A percentile compares a stretch with the other conserved stretches of the same genome.
Evolutionary conservation across 2,329 filamentous ascomycete genomes (phyloP).

Genomic region (Ceratocystiopsis minuta): DNA sequence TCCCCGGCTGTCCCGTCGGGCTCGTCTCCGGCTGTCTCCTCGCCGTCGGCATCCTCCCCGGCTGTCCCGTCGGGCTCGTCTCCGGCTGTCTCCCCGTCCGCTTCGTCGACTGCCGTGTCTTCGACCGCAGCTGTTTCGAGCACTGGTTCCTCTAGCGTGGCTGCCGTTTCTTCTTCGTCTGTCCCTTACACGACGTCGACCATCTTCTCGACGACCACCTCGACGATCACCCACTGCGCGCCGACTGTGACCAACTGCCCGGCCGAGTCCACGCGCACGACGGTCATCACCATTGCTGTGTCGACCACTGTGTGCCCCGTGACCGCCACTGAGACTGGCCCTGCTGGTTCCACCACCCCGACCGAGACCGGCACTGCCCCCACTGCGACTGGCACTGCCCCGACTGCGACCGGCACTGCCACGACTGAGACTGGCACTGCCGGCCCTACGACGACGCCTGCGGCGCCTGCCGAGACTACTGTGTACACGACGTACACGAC

Average conservation of each 20-base stretch:
- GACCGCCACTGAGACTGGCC: slow-evolving; percentile 29
- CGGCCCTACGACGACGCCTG: slow-evolving; percentile 16
- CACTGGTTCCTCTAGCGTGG: neutral
- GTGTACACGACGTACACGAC: slow-evolving; percentile 12
- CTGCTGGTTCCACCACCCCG: slow-evolving; percentile 22
- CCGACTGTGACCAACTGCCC: slow-evolving; percentile 32
- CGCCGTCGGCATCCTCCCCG: neutral
- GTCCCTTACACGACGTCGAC: slow-evolving; percentile 12
- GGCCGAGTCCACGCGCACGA: slow-evolving; percentile 24
- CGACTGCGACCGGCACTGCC: slow-evolving; percentile 11
- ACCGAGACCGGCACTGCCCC: slow-evolving; percentile 41
- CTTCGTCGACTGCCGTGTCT: neutral
- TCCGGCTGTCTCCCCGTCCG: neutral
- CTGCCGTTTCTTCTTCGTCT: slow-evolving; percentile 1
- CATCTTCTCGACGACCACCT: slow-evolving; percentile 29
- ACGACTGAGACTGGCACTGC: slow-evolving; percentile 25
- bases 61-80: neutral
- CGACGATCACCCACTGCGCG: slow-evolving; percentile 33
- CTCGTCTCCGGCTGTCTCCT: neutral
- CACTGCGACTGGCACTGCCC: slow-evolving; percentile 37
- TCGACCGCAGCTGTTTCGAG: neutral
- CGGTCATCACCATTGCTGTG: slow-evolving; percentile 33
- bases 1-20: neutral
- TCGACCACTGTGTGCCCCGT: slow-evolving; percentile 45
- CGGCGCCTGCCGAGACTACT: too few species aligned